Base-by-base conservation (phyloP, 768 basidiomycete genomes). In the Rhodocollybia butyracea region DNA sequence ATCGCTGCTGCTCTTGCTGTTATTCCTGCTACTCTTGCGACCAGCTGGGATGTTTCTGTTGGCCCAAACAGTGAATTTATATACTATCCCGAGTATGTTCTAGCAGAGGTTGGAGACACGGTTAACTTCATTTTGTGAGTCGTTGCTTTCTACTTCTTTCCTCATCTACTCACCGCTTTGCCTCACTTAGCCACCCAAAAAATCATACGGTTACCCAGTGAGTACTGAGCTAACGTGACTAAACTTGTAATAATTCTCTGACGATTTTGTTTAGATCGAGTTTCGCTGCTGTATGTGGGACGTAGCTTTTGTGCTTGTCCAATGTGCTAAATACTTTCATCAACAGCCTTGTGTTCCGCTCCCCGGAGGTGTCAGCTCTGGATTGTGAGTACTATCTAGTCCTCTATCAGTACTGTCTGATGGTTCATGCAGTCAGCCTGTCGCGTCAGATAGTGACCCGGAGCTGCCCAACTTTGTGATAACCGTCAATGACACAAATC, bases 51-150 rank as follows among this genome's bases (percentile, higher is more conserved):
- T 31, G 72, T 78, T 7, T 57, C 64, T 46, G 76, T 78, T 29
- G 76, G 74, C 15, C 60, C 70, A 7, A 60, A 61, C 46, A 69
- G 70, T 4, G 61, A 61, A 13, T 58, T 75, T 15, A 57, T 53
- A 0, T 78, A 65, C 51, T 56, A 67, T 34, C 76, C 76, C 0
- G 62, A 67, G 22, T 71, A 57, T 46, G 63, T 78, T 15, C 72
- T 60, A 46, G 82, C 82, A 6, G 61, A 65, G 13, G 53, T 67
- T 8, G 80, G 80, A 2, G 81, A 84, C 57, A 66, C 63, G 1
- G 69, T 84, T 15, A 65, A 69, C 41, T 83, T 84, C 60, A 69
- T 63, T 29, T 83, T 83, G 77, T 73, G 62, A 59, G 79, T 27
- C 8, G 5, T 73, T 60, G 59, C 63, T 50, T 71, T 66, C 54